Evolutionary conservation across 768 basidiomycete genomes (phyloP), one percentile per base, ranked within the genome.

Genomic region (Chlorophyllum brunneum): DNA sequence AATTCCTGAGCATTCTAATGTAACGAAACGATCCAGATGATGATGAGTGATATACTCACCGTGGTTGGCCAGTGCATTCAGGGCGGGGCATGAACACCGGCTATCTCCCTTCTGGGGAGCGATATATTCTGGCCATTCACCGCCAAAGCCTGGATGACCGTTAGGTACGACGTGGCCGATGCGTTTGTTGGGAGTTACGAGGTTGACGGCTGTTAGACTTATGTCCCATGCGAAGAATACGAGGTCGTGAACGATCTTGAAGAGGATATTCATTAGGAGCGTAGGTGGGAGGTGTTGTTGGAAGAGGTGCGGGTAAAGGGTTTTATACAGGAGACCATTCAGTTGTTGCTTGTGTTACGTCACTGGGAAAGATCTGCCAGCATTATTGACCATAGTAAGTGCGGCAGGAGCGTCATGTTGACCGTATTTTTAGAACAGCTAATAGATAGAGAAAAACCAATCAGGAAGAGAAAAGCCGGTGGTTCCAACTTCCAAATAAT

Each of bases 1-100:
- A 34, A 81, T 80, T 15, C 90, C 90, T 71, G 2, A 43, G 11
- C n/a, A n/a, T n/a, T n/a, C n/a, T n/a, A n/a, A n/a, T n/a, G n/a
- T n/a, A n/a, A n/a, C n/a, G n/a, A n/a, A n/a, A n/a, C n/a, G n/a
- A n/a, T n/a, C n/a, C n/a, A n/a, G n/a, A n/a, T 3, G 29, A 20
- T 31, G 16, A 16, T 10, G 26, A 18, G 23, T 7, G 70, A 44
- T 5, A 7, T 5, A 55, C 69, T 23, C 34, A 89, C 88, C 89
- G 54, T 92, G 89, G 63, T 92, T 92, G 6, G 89, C 87, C 78
- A 92, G 70, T 0, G 86, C 83, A 58, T 92, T 91, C 52, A 91
- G 63, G 10, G 78, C 86, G 1, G 88, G 88, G 56, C 88, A 91
- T 0, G 82, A 78, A 56, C 79, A 79, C 2, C 89, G 73, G 59